phyloP scores from a whole-genome alignment of 495 filamentous ascomycete genomes.

The Mytilinidion resinicola region DNA sequence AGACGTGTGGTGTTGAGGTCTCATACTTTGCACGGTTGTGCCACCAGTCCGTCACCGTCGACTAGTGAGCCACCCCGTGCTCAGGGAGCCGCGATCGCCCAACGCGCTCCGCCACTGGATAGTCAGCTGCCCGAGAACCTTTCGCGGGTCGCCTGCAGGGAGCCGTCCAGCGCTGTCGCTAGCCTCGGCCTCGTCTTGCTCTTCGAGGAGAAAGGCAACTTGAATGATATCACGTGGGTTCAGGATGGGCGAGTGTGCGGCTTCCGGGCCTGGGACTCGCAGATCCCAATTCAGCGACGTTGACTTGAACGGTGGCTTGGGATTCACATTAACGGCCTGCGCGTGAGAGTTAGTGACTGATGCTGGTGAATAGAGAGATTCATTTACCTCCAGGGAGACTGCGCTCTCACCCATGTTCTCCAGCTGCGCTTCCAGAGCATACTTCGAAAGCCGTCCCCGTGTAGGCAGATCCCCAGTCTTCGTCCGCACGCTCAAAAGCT shows the following conservation, averaged over 20 bases:
- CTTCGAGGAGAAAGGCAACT: conserved; percentile 80
- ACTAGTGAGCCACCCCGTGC: conserved; percentile 75
- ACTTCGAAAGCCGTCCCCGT: conserved; percentile 39
- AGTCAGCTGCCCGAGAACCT: conserved; percentile 72
- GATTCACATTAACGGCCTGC: conserved; percentile 47
- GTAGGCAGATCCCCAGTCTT: conserved; percentile 61
- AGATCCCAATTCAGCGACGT: conserved; percentile 55
- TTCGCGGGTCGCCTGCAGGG: conserved; percentile 47
- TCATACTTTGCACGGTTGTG: too few relatives aligned
- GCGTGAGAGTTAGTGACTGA: background rate
- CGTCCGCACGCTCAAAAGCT: conserved; percentile 80
- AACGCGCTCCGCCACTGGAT: conserved; percentile 85
- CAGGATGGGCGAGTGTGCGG: conserved; percentile 53
- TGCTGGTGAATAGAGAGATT: conserved; percentile 1
- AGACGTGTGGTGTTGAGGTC: too few relatives aligned
- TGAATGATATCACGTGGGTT: conserved; percentile 84
- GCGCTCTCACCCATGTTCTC: conserved; percentile 79
- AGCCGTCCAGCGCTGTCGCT: conserved; percentile 31
- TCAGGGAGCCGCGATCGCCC: conserved; percentile 82
- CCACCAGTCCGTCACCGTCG: conserved; percentile 38
- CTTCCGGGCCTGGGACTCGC: conserved; percentile 28
- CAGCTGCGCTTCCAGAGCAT: conserved; percentile 75
- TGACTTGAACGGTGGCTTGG: conserved; percentile 52
- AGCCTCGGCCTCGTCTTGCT: conserved; percentile 48
- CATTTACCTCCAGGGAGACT: conserved; percentile 54